Evolutionary conservation across 768 basidiomycete genomes (phyloP).

Genomic region (Exsudoporus frostii): DNA sequence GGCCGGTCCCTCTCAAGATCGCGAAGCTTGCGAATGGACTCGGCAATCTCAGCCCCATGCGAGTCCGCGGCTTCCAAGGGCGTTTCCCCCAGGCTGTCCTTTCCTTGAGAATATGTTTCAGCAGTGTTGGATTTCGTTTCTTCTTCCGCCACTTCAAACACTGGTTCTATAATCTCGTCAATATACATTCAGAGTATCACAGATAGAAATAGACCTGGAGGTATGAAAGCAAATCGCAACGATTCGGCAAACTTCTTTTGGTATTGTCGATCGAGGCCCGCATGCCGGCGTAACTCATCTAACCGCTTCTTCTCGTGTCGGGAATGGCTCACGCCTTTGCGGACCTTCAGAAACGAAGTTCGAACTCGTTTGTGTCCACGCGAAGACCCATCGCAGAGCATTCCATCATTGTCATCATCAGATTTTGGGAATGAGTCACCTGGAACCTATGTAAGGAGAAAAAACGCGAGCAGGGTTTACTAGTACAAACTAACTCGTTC

Average conservation of each 20-base stretch:
- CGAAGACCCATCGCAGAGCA: conserved; percentile 32
- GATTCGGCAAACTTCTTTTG: conserved; percentile 42
- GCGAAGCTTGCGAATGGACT: conserved; percentile 64
- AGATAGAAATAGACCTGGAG: conserved; percentile 18
- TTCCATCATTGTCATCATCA: conserved; percentile 23
- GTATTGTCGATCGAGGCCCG: conserved; percentile 36
- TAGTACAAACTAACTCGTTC: conserved; percentile 42
- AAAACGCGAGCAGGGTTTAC: neutral
- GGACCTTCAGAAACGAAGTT: conserved; percentile 43
- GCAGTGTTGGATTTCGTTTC: neutral
- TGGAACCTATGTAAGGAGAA: conserved; percentile 8
- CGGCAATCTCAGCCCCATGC: conserved; percentile 47
- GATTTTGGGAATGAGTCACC: conserved; percentile 26
- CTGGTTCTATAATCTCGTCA: conserved; percentile 11
- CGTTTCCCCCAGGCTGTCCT: neutral
- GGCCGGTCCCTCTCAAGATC: conserved; percentile 65
- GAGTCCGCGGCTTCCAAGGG: conserved; percentile 35
- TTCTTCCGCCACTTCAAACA: conserved; percentile 12
- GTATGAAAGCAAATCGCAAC: conserved; percentile 19
- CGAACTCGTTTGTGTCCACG: conserved; percentile 46
- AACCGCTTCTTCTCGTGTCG: conserved; percentile 41
- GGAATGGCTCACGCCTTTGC: conserved; percentile 36
- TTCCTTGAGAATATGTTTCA: conserved; percentile 5
- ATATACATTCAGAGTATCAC: neutral
- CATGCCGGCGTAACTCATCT: conserved; percentile 37